Evolutionary conservation across 805 yeast species (phyloP).

Genomic region (Kuraishia piskuri): DNA sequence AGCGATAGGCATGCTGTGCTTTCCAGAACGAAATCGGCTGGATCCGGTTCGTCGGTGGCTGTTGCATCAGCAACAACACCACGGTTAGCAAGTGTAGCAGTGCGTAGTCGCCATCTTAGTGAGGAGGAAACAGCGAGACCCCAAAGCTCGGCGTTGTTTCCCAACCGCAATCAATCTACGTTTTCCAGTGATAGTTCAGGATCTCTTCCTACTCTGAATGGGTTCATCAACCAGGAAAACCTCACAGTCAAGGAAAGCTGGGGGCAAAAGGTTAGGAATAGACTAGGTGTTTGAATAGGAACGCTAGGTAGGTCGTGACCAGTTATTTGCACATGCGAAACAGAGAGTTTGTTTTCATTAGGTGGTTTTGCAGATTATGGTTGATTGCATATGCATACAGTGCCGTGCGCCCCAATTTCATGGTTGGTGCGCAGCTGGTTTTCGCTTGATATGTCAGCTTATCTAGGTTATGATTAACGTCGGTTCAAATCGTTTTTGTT

Average conservation of each 20-base stretch:
- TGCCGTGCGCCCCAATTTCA: background rate
- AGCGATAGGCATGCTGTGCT: background rate
- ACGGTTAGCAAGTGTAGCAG: background rate
- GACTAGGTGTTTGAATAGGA: background rate
- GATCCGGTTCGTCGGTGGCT: background rate
- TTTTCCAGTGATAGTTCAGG: background rate
- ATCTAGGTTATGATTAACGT: background rate
- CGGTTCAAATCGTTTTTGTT: too few relatives aligned
- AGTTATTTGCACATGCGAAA: too few relatives aligned
- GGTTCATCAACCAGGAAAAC: background rate
- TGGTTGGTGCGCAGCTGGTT: background rate
- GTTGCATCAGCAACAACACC: background rate
- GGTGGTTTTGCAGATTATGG: background rate
- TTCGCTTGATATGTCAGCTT: background rate
- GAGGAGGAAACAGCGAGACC: background rate
- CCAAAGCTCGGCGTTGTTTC: background rate
- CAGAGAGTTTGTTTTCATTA: background rate
- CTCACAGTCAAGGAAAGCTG: background rate
- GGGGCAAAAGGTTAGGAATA: background rate
- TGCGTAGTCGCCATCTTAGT: background rate
- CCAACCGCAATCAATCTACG: background rate
- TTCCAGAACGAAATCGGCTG: background rate
- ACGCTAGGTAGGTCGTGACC: too few relatives aligned
- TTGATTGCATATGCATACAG: background rate
- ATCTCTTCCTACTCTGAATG: background rate